Evolutionary conservation across 495 filamentous ascomycete genomes (phyloP), one percentile per base, ranked within the genome.

Genomic region (Neurospora sp.): DNA sequence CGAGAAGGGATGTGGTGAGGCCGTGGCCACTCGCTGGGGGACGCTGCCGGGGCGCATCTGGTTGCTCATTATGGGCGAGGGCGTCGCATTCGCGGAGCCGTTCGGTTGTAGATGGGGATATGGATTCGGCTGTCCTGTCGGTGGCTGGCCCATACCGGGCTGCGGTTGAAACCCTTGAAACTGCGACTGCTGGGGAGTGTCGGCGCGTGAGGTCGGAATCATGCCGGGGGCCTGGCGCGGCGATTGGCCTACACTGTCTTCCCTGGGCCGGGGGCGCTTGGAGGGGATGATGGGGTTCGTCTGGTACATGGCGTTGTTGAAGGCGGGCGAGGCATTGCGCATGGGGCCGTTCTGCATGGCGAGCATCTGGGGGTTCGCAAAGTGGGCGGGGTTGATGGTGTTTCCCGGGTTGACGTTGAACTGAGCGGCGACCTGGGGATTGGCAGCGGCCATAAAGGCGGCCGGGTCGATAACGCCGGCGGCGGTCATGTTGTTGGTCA

Each of bases 1-100:
- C 1, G 94, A 94, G 82, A 96, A 97, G 0, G 94, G 94, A 79
- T 93, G 93, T 4, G 95, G 95, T 18, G 95, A 98, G 40, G 93
- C 90, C 37, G 96, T 97, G 73, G 93, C 90, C 81, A 97, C 91
- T 71, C 94, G 84, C 82, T 94, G 93, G 16, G 91, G 92, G 42
- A 89, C 88, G 76, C 84, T 88, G 10, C 87, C 85, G 27, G 87
- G 86, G 70, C 87, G 87, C 76, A 88, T 81, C 81, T 96, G 94
- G 81, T 94, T 94, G 65, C 85, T 86, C 85, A 94, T 87, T 77
- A 93, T 87, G 68, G 95, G 95, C 3, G 95, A 98, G 53, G 94
- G 94, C 22, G 92, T 95, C 70, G 94, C 90, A 79, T 91, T 94
- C 53, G 89, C 86, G 12, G 94, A 91, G 40, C 90, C 89, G 78